phyloP scores from a whole-genome alignment of 495 filamentous ascomycete genomes.

The Xanthoparmelia taractica region DNA sequence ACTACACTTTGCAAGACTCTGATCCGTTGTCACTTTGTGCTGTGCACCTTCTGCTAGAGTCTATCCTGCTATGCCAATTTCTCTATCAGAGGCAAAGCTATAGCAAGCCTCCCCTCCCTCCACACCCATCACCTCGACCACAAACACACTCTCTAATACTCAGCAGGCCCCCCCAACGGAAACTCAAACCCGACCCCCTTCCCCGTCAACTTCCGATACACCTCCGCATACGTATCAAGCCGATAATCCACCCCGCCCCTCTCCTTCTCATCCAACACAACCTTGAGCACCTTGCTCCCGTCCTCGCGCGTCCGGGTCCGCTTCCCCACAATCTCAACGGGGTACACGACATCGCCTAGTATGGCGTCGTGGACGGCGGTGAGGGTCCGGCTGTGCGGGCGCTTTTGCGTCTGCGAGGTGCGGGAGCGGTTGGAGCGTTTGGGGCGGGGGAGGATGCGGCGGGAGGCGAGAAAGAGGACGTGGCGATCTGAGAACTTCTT shows the following conservation, averaged over 20 bases:
- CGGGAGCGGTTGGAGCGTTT: constrained; percentile 93
- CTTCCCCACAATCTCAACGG: constrained; percentile 99
- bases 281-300: constrained; percentile 93
- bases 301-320: constrained; percentile 93
- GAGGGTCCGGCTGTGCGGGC: constrained; percentile 90
- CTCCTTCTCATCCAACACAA: constrained; percentile 99
- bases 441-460: constrained; percentile 95
- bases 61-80: background rate
- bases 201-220: constrained; percentile 92
- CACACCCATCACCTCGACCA: background rate
- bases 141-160: constrained; percentile 66
- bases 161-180: constrained; percentile 66
- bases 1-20: background rate
- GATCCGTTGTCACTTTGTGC: background rate
- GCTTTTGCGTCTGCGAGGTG: constrained; percentile 93
- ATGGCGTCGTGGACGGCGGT: constrained; percentile 97
- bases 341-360: constrained; percentile 93
- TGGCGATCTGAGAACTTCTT: constrained; percentile 99
- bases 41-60: background rate
- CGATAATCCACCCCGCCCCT: constrained; percentile 95
- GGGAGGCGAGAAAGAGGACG: constrained; percentile 95
- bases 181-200: constrained; percentile 95
- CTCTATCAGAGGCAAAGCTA: background rate
- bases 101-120: background rate
- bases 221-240: constrained; percentile 97